Conservation (phyloP, 495 filamentous ascomycete species). For the Delitschia confertaspora region DNA sequence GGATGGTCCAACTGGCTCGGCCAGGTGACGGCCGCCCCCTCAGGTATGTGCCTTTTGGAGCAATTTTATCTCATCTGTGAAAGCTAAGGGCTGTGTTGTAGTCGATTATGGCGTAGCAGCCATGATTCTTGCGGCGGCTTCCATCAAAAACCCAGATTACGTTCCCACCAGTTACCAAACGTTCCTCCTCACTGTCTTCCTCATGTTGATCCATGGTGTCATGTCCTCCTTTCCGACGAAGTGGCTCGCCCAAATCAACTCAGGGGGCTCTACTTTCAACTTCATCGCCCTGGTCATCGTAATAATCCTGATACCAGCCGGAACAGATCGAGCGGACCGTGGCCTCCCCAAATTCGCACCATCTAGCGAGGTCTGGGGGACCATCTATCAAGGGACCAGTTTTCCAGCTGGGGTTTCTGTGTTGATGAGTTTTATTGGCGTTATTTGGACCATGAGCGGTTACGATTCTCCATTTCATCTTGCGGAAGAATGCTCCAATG, state of each 20-base stretch:
- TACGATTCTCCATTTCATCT: constrained; percentile 72
- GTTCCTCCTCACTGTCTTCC: constrained; percentile 59
- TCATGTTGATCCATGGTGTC: constrained; percentile 61
- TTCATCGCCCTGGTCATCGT: constrained; percentile 57
- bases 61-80: no score
- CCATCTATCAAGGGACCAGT: constrained; percentile 59
- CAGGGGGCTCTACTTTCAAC: constrained; percentile 65
- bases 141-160: constrained; percentile 58
- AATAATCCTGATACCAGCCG: constrained; percentile 62
- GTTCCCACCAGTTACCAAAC: constrained; percentile 58
- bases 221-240: constrained; percentile 69
- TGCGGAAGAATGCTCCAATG: constrained; percentile 70
- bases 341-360: constrained; percentile 55
- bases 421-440: constrained; percentile 66
- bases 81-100: no score
- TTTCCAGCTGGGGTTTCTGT: constrained; percentile 64
- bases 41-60: no score
- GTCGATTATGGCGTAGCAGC: constrained; percentile 53
- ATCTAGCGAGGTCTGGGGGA: constrained; percentile 57
- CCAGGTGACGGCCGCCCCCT: constrained; percentile 42
- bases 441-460: constrained; percentile 59
- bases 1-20: constrained; percentile 68
- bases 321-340: constrained; percentile 39
- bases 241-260: constrained; percentile 70
- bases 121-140: constrained; percentile 66